phyloP scores from a whole-genome alignment of 1,284 basidiomycete species.

The Cryptococcus sp. region DNA sequence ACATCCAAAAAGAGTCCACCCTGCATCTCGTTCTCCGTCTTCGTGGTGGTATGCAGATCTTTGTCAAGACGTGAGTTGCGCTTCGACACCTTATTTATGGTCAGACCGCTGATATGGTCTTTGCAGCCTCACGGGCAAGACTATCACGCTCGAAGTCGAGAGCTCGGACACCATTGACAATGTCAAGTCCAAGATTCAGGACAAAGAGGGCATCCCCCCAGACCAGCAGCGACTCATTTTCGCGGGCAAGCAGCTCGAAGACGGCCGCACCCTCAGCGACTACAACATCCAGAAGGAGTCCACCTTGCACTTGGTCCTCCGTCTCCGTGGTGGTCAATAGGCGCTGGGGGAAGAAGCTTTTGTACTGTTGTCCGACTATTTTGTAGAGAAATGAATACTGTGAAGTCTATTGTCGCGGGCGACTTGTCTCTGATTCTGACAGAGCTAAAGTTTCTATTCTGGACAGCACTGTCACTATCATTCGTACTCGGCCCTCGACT shows the following conservation, averaged over 20 bases:
- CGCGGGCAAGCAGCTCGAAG: constrained; percentile 85
- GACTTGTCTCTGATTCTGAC: neutral
- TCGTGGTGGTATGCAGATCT: constrained; percentile 51
- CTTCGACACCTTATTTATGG: neutral
- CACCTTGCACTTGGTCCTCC: constrained; percentile 54
- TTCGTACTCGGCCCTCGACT: too few relatives aligned
- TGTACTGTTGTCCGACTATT: neutral
- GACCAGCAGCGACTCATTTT: constrained; percentile 90
- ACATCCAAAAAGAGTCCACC: constrained; percentile 47
- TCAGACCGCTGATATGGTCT: neutral
- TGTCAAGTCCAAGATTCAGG: constrained; percentile 53
- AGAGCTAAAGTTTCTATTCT: too few relatives aligned
- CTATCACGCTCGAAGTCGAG: constrained; percentile 87
- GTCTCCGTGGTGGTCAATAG: constrained; percentile 35
- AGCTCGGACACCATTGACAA: constrained; percentile 88
- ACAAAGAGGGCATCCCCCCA: constrained; percentile 59
- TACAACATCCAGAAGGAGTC: constrained; percentile 46
- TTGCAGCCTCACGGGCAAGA: constrained; percentile 62
- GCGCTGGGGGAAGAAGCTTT: constrained; percentile 2
- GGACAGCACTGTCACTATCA: too few relatives aligned
- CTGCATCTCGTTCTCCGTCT: constrained; percentile 56
- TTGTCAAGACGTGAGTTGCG: constrained; percentile 33
- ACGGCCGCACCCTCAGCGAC: constrained; percentile 51
- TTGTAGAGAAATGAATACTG: too few relatives aligned
- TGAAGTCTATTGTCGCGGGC: too few relatives aligned